Conservation (phyloP, 768 basidiomycete species). For the Pholiota molesta region DNA sequence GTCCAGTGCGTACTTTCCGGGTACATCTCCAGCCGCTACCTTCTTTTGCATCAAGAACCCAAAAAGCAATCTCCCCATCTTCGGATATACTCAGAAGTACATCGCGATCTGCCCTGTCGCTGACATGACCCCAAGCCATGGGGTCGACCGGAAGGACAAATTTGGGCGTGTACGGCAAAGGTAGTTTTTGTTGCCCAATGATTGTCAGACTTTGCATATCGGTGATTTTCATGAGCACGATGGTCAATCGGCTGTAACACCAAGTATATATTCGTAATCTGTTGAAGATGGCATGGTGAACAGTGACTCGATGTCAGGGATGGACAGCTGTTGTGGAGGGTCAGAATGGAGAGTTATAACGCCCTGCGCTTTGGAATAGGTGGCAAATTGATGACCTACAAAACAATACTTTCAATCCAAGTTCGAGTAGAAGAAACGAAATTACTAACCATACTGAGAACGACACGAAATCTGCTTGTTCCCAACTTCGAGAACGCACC, state of each 20-base stretch:
- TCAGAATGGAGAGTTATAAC: constrained; percentile 57
- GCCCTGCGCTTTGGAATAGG: constrained; percentile 53
- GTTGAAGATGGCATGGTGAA: constrained; percentile 66
- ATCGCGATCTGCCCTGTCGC: constrained; percentile 59
- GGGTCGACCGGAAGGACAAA: constrained; percentile 83
- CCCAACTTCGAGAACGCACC: constrained; percentile 53
- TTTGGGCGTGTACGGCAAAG: constrained; percentile 48
- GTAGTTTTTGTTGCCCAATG: constrained; percentile 53
- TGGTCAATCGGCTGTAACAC: constrained; percentile 61
- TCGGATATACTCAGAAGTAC: constrained; percentile 78
- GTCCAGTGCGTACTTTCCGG: constrained; percentile 74
- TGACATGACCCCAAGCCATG: constrained; percentile 74
- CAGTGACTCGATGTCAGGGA: constrained; percentile 60
- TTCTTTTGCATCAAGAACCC: constrained; percentile 59
- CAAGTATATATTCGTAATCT: constrained; percentile 61
- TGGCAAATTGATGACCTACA: constrained; percentile 57
- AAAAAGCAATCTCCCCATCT: constrained; percentile 84
- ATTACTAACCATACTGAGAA: constrained; percentile 60
- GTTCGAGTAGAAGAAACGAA: neutral
- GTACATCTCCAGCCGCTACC: constrained; percentile 62
- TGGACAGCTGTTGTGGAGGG: constrained; percentile 40
- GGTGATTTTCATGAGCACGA: constrained; percentile 57
- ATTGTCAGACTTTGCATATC: constrained; percentile 44
- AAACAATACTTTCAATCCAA: neutral
- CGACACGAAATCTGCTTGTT: constrained; percentile 64